These are phyloP conservation scores for Choiromyces venosus DNA, from an alignment of 495 filamentous ascomycete genomes.

Conservation along the genomic window DNA sequence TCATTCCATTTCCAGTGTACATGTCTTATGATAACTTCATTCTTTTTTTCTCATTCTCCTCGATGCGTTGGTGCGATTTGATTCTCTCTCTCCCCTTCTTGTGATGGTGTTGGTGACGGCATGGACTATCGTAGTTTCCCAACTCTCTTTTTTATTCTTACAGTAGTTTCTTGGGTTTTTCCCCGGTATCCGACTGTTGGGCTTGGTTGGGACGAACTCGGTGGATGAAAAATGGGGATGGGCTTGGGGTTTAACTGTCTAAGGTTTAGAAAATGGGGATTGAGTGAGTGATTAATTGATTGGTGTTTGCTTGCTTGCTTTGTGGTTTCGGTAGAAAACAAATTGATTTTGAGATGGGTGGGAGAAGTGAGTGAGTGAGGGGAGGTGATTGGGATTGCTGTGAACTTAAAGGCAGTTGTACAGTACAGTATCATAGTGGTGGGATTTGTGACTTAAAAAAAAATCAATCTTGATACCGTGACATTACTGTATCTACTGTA, in stretches of 20 bases:
- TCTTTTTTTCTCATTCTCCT: neutral
- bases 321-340: no score
- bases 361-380: neutral
- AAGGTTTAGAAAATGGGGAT: neutral
- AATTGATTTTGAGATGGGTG: neutral
- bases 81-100: no score
- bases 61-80: neutral
- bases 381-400: neutral
- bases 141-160: neutral
- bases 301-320: neutral
- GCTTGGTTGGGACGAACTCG: neutral
- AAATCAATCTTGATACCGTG: no score
- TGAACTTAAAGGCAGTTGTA: neutral
- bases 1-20: neutral
- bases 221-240: neutral
- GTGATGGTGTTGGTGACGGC: neutral
- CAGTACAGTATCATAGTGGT: no score
- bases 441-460: neutral
- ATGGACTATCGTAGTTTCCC: neutral
- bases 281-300: neutral
- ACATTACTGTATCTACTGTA: no score
- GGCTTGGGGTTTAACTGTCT: neutral
- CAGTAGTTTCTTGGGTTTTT: neutral
- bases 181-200: neutral
- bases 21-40: slow-evolving; percentile 1